A percentile compares a stretch with the other conserved stretches of the same genome.
phyloP scores from a whole-genome alignment of 352 stramenopile genomes.

The Pelagophyceae sp. region DNA sequence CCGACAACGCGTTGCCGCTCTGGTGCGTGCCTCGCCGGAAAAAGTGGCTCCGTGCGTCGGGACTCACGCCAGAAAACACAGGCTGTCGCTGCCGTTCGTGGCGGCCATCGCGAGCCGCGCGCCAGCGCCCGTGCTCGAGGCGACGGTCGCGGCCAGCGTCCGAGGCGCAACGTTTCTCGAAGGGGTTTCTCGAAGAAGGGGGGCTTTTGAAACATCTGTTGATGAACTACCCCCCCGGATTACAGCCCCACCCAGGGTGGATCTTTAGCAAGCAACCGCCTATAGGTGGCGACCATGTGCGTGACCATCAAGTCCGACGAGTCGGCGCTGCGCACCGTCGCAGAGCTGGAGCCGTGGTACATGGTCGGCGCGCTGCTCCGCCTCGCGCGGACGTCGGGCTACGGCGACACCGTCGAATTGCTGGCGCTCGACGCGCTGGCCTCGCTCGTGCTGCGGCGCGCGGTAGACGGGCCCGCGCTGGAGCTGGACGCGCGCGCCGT shows the following conservation, averaged over 20 bases:
- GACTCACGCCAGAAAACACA: too few relatives aligned
- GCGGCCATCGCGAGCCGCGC: neutral
- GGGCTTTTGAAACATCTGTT: neutral
- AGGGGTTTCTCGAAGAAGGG: too few relatives aligned
- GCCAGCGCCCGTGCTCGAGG: too few relatives aligned
- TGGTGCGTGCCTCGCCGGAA: neutral
- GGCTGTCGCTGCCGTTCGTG: neutral
- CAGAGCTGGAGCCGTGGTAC: neutral
- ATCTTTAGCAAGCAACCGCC: too few relatives aligned
- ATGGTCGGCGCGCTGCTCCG: neutral
- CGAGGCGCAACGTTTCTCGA: too few relatives aligned
- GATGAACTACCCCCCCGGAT: neutral
- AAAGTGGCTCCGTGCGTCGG: too few relatives aligned
- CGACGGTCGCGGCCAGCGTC: too few relatives aligned
- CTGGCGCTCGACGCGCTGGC: neutral
- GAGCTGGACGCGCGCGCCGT: neutral
- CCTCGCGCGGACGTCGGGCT: neutral
- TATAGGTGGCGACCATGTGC: neutral
- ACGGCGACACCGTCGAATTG: neutral
- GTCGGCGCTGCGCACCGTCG: neutral
- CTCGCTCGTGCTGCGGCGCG: neutral
- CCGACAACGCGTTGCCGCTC: neutral
- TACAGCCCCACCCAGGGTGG: too few relatives aligned
- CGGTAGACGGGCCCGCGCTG: neutral
- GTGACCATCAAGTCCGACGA: neutral